Conservation (phyloP, 345 rosid genomes). For the Microthlaspi erraticum region DNA sequence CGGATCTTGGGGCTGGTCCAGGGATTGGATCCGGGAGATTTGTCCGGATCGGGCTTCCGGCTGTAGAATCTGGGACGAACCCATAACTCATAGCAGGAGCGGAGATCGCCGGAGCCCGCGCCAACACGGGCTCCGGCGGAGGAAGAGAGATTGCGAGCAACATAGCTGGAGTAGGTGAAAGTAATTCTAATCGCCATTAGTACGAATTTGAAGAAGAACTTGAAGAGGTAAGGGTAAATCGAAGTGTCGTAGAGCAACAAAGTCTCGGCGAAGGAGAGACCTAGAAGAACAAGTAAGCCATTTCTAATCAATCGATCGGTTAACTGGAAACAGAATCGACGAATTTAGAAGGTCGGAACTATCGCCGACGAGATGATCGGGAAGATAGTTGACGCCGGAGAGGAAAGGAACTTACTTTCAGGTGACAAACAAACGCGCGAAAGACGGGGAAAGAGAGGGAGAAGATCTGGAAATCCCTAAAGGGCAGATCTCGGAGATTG, state of each 20-base stretch:
- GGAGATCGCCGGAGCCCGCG: slow-evolving; percentile 51
- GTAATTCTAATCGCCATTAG: slow-evolving; percentile 78
- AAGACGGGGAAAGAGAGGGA: neutral
- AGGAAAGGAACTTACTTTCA: neutral
- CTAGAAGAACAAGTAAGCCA: slow-evolving; percentile 29
- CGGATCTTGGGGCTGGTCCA: slow-evolving; percentile 12
- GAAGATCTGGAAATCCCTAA: slow-evolving; percentile 31
- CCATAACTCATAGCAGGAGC: slow-evolving; percentile 56
- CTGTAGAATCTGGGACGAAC: slow-evolving; percentile 60
- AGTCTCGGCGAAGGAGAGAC: slow-evolving; percentile 18
- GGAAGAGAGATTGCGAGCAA: slow-evolving; percentile 59
- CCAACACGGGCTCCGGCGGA: slow-evolving; percentile 61
- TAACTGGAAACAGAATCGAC: slow-evolving; percentile 29
- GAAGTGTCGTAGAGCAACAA: slow-evolving; percentile 49
- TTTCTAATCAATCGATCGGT: slow-evolving; percentile 35
- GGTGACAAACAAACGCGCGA: neutral
- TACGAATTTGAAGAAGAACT: slow-evolving; percentile 51
- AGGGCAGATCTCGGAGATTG: slow-evolving; percentile 30
- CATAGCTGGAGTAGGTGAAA: slow-evolving; percentile 65
- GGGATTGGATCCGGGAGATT: slow-evolving; percentile 18
- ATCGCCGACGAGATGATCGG: slow-evolving; percentile 15
- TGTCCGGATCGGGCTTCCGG: slow-evolving; percentile 47
- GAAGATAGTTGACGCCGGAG: slow-evolving; percentile 5
- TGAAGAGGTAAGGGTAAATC: slow-evolving; percentile 53
- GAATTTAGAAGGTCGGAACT: slow-evolving; percentile 21